Evolutionary conservation across 495 filamentous ascomycete genomes (phyloP).

Genomic region (Articulospora tetracladia): DNA sequence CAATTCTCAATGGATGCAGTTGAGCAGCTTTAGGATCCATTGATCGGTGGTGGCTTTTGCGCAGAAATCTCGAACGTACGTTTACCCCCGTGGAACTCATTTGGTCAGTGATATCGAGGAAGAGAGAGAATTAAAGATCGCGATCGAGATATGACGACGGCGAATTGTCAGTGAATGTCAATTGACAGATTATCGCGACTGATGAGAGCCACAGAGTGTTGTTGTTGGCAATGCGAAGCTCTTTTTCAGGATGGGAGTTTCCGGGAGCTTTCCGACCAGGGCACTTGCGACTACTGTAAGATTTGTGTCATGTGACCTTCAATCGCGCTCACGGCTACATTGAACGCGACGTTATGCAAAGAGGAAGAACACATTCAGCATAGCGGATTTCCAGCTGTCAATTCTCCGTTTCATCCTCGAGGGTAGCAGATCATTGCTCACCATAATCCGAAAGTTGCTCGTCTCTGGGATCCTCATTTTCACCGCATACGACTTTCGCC

Average conservation of each 20-base stretch:
- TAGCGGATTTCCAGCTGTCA: neutral
- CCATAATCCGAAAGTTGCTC: neutral
- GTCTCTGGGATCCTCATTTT: no score
- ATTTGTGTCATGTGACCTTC: constrained; percentile 7
- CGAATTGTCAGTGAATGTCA: constrained; percentile 20
- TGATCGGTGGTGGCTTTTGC: neutral
- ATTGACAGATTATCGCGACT: constrained; percentile 26
- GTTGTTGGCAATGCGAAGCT: constrained; percentile 28
- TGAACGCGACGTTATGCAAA: constrained; percentile 6
- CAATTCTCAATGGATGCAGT: neutral
- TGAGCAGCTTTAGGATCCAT: constrained; percentile 4
- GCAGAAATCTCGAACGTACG: constrained; percentile 34
- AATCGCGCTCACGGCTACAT: neutral
- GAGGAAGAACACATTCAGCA: neutral
- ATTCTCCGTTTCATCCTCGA: neutral
- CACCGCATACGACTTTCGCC: neutral
- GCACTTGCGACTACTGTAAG: constrained; percentile 1
- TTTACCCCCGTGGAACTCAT: constrained; percentile 62
- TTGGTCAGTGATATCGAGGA: neutral
- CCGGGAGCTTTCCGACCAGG: constrained; percentile 7
- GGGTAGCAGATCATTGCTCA: neutral
- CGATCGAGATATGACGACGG: neutral
- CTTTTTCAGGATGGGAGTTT: constrained; percentile 12
- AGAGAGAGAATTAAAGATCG: no score
- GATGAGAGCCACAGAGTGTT: constrained; percentile 15